A percentile compares a stretch with the other conserved stretches of the same genome.
phyloP scores from a whole-genome alignment of 2,329 filamentous ascomycete species.

The Aspergillus sp. region DNA sequence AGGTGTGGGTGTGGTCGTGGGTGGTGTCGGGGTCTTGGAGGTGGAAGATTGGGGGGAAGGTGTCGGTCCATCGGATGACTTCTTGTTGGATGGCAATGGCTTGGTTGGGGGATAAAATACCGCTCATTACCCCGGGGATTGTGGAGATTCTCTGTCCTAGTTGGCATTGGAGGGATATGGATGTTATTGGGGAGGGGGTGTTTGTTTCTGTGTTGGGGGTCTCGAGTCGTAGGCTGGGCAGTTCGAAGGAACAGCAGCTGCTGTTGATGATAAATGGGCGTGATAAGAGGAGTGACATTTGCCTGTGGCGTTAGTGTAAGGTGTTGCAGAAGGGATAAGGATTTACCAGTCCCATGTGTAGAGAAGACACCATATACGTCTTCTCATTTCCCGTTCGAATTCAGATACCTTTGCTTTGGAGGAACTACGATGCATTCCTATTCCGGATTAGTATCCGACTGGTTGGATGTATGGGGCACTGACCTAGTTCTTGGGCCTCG shows the following conservation, averaged over 20 bases:
- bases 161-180: conserved; percentile 46
- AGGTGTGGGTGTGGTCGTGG: conserved; percentile 45
- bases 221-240: conserved; percentile 45
- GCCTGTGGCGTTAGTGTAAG: conserved; percentile 25
- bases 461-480: background rate
- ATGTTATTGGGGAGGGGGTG: conserved; percentile 47
- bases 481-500: conserved; percentile 53
- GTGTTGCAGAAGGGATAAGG: conserved; percentile 3
- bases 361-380: conserved; percentile 50
- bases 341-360: conserved; percentile 53
- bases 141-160: conserved; percentile 37
- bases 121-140: conserved; percentile 18
- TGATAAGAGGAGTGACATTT: conserved; percentile 48
- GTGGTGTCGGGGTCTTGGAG: conserved; percentile 45
- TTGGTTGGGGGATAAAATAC: conserved; percentile 14
- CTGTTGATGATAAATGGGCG: conserved; percentile 50
- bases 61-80: conserved; percentile 48
- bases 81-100: conserved; percentile 34
- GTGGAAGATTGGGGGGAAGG: conserved; percentile 47
- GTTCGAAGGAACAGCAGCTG: conserved; percentile 40
- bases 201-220: conserved; percentile 32
- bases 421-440: conserved; percentile 42
- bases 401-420: conserved; percentile 42
- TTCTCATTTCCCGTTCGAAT: conserved; percentile 52
- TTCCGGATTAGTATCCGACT: background rate